These are phyloP conservation scores for Ogataea neopini DNA, from an alignment of 805 yeast species.

Conservation along the genomic window DNA sequence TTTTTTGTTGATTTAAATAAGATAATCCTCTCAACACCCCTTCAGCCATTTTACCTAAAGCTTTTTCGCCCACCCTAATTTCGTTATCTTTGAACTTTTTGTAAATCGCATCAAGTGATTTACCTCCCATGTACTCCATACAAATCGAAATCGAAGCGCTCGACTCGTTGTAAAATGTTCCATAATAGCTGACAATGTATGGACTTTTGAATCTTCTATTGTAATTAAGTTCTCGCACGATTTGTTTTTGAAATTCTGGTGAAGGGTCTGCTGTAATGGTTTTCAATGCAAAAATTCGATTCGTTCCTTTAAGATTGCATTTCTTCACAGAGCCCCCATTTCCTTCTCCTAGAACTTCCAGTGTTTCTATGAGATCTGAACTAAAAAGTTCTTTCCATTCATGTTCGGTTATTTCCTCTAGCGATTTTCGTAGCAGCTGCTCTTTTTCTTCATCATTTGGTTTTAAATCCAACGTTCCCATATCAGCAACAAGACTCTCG, in stretches of 20 bases:
- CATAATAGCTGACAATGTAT: constrained; percentile 88
- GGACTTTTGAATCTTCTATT: constrained; percentile 81
- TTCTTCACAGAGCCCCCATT: constrained; percentile 88
- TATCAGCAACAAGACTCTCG: constrained; percentile 13
- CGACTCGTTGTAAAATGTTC: constrained; percentile 79
- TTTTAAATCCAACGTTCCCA: constrained; percentile 8
- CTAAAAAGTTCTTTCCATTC: constrained; percentile 72
- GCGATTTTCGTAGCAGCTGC: constrained; percentile 3
- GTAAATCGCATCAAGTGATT: constrained; percentile 88
- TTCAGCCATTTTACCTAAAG: constrained; percentile 86
- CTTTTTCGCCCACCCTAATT: constrained; percentile 90
- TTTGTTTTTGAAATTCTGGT: constrained; percentile 87
- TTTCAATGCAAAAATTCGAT: constrained; percentile 76
- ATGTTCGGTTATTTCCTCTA: constrained; percentile 57
- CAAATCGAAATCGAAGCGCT: constrained; percentile 86
- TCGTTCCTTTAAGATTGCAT: constrained; percentile 62
- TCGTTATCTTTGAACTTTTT: constrained; percentile 69
- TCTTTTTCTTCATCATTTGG: constrained; percentile 6
- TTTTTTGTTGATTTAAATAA: constrained; percentile 81
- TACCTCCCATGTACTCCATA: constrained; percentile 97
- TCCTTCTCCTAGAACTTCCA: constrained; percentile 87
- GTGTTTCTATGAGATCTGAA: constrained; percentile 60
- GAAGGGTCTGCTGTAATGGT: constrained; percentile 73
- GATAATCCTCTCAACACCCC: constrained; percentile 82
- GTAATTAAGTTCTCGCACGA: constrained; percentile 86